Percentiles rank a stretch among this genome's conserved stretches.
These are phyloP conservation scores for Stropharia rugosoannulata DNA, from an alignment of 768 basidiomycete species.

Conservation along the genomic window DNA sequence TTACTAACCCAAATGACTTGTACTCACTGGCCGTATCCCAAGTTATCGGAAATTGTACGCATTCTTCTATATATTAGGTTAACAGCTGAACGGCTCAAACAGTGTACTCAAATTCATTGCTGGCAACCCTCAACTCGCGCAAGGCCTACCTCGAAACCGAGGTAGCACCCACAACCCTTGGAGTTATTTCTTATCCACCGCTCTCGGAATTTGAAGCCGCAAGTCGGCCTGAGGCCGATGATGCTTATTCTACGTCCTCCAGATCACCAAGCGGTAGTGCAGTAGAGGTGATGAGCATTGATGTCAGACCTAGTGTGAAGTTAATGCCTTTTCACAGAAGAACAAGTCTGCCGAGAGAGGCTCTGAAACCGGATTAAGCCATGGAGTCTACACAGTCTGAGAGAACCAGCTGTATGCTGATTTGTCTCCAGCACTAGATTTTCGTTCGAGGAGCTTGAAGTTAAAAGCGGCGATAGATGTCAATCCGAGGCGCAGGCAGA, in stretches of 20 bases:
- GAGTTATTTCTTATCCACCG: not conserved
- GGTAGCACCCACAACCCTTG: not conserved
- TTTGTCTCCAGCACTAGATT: too few species aligned
- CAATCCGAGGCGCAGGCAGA: too few species aligned
- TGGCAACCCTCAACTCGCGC: slow-evolving; percentile 12
- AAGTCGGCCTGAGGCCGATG: not conserved
- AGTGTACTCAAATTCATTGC: slow-evolving; percentile 15
- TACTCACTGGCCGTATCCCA: slow-evolving; percentile 12
- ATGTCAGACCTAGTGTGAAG: too few species aligned
- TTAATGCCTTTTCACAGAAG: too few species aligned
- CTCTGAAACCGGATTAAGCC: too few species aligned
- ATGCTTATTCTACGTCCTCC: not conserved
- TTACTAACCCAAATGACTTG: slow-evolving; percentile 6
- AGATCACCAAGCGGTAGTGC: not conserved
- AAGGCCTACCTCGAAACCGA: not conserved
- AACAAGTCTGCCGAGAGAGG: too few species aligned
- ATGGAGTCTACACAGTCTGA: too few species aligned
- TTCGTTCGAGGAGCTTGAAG: too few species aligned
- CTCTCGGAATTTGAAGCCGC: not conserved
- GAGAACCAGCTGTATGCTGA: too few species aligned
- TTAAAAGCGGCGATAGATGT: too few species aligned
- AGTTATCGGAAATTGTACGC: slow-evolving; percentile 9
- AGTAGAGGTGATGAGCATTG: too few species aligned
- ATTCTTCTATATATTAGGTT: not conserved
- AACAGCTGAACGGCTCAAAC: too few species aligned